These are phyloP conservation scores for Penstemon barbatus DNA, from an alignment of 257 asterid genomes.

Conservation along the genomic window DNA sequence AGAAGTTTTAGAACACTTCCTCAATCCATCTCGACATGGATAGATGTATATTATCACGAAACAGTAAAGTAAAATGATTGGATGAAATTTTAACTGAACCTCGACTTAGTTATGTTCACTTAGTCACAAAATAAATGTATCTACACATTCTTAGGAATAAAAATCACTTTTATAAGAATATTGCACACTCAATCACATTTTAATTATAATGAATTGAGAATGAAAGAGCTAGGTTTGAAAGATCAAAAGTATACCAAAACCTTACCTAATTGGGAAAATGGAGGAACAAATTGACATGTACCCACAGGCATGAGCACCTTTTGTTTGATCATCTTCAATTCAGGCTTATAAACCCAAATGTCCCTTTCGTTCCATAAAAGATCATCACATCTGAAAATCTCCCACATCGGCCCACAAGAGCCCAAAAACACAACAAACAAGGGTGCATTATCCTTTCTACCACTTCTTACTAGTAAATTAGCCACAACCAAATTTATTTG, in stretches of 20 bases:
- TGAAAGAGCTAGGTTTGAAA: neutral
- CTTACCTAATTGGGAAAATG: slow-evolving; percentile 37
- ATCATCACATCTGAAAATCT: slow-evolving; percentile 76
- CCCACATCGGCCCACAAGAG: slow-evolving; percentile 65
- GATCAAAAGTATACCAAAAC: neutral
- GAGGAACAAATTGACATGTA: slow-evolving; percentile 65
- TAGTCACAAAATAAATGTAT: too few species aligned
- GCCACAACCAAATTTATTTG: slow-evolving; percentile 79
- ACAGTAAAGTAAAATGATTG: too few species aligned
- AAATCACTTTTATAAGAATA: too few species aligned
- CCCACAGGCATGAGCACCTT: slow-evolving; percentile 69
- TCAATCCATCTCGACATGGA: neutral
- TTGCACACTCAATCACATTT: neutral
- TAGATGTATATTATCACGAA: too few species aligned
- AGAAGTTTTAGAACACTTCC: neutral
- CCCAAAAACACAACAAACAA: slow-evolving; percentile 63
- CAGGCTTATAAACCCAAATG: slow-evolving; percentile 62
- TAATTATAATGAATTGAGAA: neutral
- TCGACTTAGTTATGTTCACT: too few species aligned
- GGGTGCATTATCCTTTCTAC: slow-evolving; percentile 28
- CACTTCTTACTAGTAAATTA: slow-evolving; percentile 54
- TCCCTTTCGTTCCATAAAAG: slow-evolving; percentile 56
- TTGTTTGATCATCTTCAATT: slow-evolving; percentile 43
- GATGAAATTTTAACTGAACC: too few species aligned
- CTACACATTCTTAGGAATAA: too few species aligned